phyloP scores from a whole-genome alignment of 2,329 filamentous ascomycete genomes.

The Stenocarpella maydis region DNA sequence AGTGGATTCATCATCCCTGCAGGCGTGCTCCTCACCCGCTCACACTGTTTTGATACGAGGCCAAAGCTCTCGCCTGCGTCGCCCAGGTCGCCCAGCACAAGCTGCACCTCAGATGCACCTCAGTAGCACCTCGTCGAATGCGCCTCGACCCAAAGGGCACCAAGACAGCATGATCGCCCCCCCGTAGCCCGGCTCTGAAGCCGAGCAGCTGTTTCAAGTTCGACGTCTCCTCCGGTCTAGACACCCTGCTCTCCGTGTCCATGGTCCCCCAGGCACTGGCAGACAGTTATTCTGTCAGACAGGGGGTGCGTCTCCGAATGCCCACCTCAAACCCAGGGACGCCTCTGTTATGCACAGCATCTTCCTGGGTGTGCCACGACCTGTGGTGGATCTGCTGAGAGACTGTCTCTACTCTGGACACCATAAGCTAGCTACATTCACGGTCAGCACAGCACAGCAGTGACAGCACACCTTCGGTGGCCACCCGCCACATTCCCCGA shows the following conservation, averaged over 20 bases:
- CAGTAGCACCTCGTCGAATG: not conserved
- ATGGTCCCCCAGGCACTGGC: not conserved
- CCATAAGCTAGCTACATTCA: not conserved
- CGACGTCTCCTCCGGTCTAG: not conserved
- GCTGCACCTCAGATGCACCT: constrained; percentile 16
- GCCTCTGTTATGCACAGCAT: not conserved
- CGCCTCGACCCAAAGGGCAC: constrained; percentile 3
- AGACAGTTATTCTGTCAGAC: constrained; percentile 2
- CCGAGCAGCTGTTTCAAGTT: constrained; percentile 15
- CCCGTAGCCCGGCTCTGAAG: not conserved
- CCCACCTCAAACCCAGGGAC: not conserved
- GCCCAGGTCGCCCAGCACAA: not conserved
- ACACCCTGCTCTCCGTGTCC: not conserved
- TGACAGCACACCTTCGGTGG: not conserved
- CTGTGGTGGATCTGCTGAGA: too few relatives aligned
- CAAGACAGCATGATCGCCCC: constrained; percentile 2
- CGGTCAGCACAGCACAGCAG: not conserved
- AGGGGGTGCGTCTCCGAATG: not conserved
- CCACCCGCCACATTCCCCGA: not conserved
- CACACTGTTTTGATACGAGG: too few relatives aligned
- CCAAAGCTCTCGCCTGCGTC: not conserved
- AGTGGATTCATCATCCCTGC: not conserved
- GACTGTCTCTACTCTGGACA: too few relatives aligned
- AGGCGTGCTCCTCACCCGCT: not conserved
- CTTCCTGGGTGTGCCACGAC: too few relatives aligned